Evolutionary conservation across 805 yeast species (phyloP).

Genomic region (Saccharomycopsis guyanensis): DNA sequence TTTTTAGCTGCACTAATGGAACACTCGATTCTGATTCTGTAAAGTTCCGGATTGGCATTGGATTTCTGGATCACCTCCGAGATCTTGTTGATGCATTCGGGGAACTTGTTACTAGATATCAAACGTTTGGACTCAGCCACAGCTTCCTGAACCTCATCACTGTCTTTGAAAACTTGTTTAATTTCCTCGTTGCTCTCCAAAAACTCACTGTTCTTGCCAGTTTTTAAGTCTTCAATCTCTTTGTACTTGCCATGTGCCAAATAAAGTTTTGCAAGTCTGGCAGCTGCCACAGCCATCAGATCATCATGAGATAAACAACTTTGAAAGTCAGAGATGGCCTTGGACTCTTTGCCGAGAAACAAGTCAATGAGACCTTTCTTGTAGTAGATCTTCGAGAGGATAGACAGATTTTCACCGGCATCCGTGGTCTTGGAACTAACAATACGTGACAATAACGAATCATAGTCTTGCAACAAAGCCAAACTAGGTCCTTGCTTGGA

Average conservation of each 20-base stretch:
- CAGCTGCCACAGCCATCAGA: conserved; percentile 39
- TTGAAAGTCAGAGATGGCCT: conserved; percentile 47
- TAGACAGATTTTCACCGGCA: conserved; percentile 18
- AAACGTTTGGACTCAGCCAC: conserved; percentile 1
- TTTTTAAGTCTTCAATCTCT: conserved; percentile 23
- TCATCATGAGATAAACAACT: conserved; percentile 32
- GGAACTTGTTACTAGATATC: conserved; percentile 2
- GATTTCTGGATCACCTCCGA: conserved; percentile 13
- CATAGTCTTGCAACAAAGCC: conserved; percentile 28
- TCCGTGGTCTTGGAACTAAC: not conserved
- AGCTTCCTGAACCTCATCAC: conserved; percentile 10
- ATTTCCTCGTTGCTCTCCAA: conserved; percentile 16
- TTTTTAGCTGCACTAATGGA: conserved; percentile 9
- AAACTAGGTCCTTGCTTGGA: conserved; percentile 26
- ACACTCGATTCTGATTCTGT: conserved; percentile 15
- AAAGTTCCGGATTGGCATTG: conserved; percentile 10
- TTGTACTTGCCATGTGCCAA: conserved; percentile 46
- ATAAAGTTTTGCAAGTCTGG: conserved; percentile 40
- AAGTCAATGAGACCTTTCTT: conserved; percentile 57
- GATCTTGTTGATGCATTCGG: conserved; percentile 15
- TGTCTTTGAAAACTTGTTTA: conserved; percentile 21
- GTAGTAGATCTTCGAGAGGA: conserved; percentile 41
- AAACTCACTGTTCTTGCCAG: conserved; percentile 1
- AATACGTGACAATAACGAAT: conserved; percentile 22
- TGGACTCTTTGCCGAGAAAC: conserved; percentile 44